Conservation (phyloP, 768 basidiomycete genomes). For the Mycena latifolia region DNA sequence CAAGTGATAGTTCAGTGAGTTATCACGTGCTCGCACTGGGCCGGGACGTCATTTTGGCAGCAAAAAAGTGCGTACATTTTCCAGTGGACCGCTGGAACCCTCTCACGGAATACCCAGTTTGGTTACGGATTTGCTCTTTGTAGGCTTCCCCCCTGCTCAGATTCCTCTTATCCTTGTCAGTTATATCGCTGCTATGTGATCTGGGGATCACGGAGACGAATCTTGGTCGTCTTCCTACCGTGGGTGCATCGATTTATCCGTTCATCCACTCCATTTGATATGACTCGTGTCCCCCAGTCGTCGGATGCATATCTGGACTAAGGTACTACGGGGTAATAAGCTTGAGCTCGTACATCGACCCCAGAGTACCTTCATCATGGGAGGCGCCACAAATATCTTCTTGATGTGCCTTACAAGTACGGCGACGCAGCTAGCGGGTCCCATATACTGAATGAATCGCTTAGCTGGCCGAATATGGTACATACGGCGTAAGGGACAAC, state of each 20-base stretch:
- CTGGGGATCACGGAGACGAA: conserved; percentile 18
- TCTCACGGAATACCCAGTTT: not conserved
- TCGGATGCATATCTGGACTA: conserved; percentile 13
- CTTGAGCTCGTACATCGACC: conserved; percentile 5
- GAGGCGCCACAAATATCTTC: conserved; percentile 11
- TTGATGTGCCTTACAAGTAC: conserved; percentile 18
- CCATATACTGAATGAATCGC: not conserved
- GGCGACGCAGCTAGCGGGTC: not conserved
- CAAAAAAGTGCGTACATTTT: conserved; percentile 13
- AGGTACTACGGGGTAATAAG: conserved; percentile 1
- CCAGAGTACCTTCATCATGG: conserved; percentile 18
- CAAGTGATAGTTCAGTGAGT: not conserved
- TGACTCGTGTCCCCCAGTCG: not conserved
- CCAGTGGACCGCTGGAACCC: not conserved
- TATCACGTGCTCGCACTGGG: conserved; percentile 14
- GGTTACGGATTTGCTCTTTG: conserved; percentile 22
- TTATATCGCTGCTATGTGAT: conserved; percentile 25
- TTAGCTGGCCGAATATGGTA: conserved; percentile 26
- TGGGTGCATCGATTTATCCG: not conserved
- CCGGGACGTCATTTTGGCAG: conserved; percentile 18
- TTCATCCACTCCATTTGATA: no score
- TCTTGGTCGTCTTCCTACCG: conserved; percentile 4
- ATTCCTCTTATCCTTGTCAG: not conserved
- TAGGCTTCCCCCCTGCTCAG: not conserved
- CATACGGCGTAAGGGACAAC: conserved; percentile 4